These are phyloP conservation scores for Trichosanthes truncata DNA, from an alignment of 306 rosid species.

Conservation along the genomic window DNA sequence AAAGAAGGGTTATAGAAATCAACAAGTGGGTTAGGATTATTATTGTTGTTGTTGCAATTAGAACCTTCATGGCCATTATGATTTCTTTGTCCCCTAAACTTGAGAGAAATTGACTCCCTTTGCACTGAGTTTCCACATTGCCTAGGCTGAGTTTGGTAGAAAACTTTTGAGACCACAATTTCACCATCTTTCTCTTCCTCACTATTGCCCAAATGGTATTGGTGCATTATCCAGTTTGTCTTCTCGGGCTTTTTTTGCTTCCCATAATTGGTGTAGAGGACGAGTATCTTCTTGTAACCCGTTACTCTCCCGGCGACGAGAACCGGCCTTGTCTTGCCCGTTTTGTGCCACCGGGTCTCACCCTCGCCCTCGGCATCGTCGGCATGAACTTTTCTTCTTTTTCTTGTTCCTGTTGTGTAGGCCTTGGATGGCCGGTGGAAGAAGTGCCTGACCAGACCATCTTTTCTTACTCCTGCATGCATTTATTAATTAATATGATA, in stretches of 20 bases:
- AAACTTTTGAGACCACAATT: slow-evolving; percentile 64
- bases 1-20: slow-evolving; percentile 27
- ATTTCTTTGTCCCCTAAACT: not conserved
- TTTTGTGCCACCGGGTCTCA: slow-evolving; percentile 8
- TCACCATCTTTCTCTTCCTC: slow-evolving; percentile 75
- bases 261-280: slow-evolving; percentile 66
- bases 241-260: slow-evolving; percentile 69
- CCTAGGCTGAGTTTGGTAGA: slow-evolving; percentile 75
- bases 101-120: not conserved
- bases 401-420: slow-evolving; percentile 9
- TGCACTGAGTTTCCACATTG: slow-evolving; percentile 32
- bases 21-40: slow-evolving; percentile 23
- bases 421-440: slow-evolving; percentile 11
- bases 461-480: slow-evolving; percentile 4
- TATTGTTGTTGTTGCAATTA: slow-evolving; percentile 1
- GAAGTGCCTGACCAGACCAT: slow-evolving; percentile 6
- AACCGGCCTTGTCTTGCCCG: slow-evolving; percentile 6
- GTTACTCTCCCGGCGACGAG: slow-evolving; percentile 15
- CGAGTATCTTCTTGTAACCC: slow-evolving; percentile 67
- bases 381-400: not conserved
- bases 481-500: not conserved
- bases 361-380: not conserved
- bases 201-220: slow-evolving; percentile 24
- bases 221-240: slow-evolving; percentile 58
- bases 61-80: slow-evolving; percentile 16